Evolutionary conservation across 495 filamentous ascomycete species (phyloP).

Genomic region (Aspergillus homomorphus): DNA sequence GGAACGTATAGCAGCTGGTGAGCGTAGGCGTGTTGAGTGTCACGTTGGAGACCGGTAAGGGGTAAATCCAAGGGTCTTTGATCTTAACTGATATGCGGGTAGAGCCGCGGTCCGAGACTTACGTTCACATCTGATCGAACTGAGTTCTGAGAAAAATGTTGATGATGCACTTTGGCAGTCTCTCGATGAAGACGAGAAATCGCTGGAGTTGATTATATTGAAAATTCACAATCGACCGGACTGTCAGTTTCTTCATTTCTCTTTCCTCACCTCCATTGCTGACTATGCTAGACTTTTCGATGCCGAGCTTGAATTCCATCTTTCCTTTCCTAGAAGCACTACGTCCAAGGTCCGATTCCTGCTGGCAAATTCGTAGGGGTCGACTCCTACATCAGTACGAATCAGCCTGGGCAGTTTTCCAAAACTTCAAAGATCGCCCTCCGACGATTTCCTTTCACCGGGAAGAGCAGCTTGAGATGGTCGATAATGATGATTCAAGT

Average conservation of each 20-base stretch:
- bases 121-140: not conserved
- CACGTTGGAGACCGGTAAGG: not conserved
- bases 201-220: not conserved
- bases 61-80: not conserved
- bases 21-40: not conserved
- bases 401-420: slow-evolving; percentile 11
- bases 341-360: not conserved
- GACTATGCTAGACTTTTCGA: not conserved
- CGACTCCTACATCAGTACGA: slow-evolving; percentile 11
- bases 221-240: not conserved
- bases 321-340: not conserved
- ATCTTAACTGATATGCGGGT: not conserved
- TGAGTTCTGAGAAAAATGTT: not conserved
- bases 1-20: not conserved
- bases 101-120: not conserved
- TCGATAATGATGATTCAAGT: not conserved
- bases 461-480: not conserved
- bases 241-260: not conserved
- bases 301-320: not conserved
- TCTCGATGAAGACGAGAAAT: not conserved
- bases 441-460: not conserved
- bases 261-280: no score
- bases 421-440: not conserved
- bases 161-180: not conserved
- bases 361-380: slow-evolving; percentile 17